Base-by-base conservation (phyloP, 139 green algal genomes). In the Bryopsis sp. region DNA sequence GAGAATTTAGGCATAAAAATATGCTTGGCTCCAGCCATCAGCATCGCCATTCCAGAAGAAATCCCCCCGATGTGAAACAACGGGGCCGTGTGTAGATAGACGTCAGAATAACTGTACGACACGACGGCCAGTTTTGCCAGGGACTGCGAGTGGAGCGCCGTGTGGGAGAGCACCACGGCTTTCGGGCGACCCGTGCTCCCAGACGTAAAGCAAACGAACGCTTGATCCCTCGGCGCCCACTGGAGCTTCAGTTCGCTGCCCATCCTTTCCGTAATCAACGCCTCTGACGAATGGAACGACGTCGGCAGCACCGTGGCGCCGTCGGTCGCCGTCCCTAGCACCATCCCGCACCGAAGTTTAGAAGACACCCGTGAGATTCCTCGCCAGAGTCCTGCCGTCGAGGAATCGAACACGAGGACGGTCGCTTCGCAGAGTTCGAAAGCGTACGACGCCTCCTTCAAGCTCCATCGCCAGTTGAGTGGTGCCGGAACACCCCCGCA, bases 41-140 rank as follows among this genome's bases (percentile, higher is more conserved):
- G 71, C 59, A 85, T 72, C 8, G 89, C 88, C 24, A 93, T 64
- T 2, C 82, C 82, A 24, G 81, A 94, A 7, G 79, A 91, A 33
- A 97, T 76, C 29, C 92, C 92, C 19, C 81, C 81, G 1, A 96
- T 84, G 75, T 96, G 92, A 71, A 89, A 97, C 22, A 97, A 79
- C 0, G 90, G 90, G 0, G 92, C 85, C 24, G 82, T 66, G 77
- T 97, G 91, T 2, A 97, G 74, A 79, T 92, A 95, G 5, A 88
- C 70, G 67, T 97, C 91, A 0, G 39, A 2, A 1, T n/a, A 1
- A 31, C 11, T 48, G 70, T 95, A 95, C 31, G 78, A 77, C 8
- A 91, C 76, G 8, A 71, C 61, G 1, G 67, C 58, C 35, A 95
- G 73, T 73, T 97, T 97, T 43, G 66, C 78, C 33, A 86, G 47